Percentiles rank a stretch among this genome's conserved stretches.
These are phyloP conservation scores for Sequoia sempervirens DNA, from an alignment of 75 land plant species.

Conservation along the genomic window DNA sequence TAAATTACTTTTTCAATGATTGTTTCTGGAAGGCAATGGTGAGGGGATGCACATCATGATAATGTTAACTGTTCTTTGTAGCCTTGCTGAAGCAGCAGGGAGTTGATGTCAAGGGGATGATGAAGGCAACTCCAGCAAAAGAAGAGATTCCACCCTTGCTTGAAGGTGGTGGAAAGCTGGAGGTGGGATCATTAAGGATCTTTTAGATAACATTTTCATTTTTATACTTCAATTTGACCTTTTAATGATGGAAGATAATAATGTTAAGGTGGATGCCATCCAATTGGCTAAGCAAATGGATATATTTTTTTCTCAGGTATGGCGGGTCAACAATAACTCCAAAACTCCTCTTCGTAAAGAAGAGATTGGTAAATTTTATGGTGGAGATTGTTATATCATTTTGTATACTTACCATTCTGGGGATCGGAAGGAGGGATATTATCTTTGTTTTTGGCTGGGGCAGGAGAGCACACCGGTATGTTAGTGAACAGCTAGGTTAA, in stretches of 20 bases:
- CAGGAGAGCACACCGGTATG: constrained; percentile 72
- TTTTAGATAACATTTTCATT: background rate
- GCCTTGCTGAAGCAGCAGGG: constrained; percentile 98
- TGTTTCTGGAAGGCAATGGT: background rate
- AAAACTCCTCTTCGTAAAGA: constrained; percentile 70
- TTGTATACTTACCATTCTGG: constrained; percentile 87
- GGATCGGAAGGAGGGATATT: constrained; percentile 85
- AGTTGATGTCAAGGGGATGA: constrained; percentile 71
- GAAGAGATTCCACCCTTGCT: constrained; percentile 91
- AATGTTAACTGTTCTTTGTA: constrained; percentile 13
- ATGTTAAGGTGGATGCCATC: background rate
- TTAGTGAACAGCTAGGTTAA: background rate
- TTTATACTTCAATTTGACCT: background rate
- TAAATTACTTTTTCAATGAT: background rate
- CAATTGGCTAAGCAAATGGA: background rate
- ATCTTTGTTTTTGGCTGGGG: constrained; percentile 85
- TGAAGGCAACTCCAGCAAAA: constrained; percentile 63
- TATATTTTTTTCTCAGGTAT: constrained; percentile 45
- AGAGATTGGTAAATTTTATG: constrained; percentile 84
- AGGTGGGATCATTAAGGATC: constrained; percentile 38
- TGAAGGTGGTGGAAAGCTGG: constrained; percentile 72
- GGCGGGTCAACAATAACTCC: constrained; percentile 74
- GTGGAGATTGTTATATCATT: constrained; percentile 82
- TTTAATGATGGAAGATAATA: background rate
- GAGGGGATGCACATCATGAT: background rate